Conservation (phyloP, 2,329 filamentous ascomycete genomes). For the Xylariaceae sp. region DNA sequence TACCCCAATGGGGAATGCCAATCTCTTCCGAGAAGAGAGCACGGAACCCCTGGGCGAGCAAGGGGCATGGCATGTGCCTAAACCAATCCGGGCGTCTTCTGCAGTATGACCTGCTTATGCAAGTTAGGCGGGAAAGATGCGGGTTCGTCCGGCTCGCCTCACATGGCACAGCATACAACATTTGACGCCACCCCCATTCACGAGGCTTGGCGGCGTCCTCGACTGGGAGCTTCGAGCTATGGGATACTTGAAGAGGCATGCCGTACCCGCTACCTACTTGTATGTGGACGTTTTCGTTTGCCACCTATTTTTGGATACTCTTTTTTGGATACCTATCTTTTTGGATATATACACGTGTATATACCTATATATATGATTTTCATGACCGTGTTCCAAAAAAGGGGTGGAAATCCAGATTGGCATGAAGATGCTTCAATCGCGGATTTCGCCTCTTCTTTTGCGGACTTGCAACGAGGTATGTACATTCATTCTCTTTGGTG, state of each 20-base stretch:
- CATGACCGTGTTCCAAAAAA: too few relatives aligned
- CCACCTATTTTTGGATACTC: background rate
- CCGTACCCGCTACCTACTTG: background rate
- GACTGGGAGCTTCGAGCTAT: background rate
- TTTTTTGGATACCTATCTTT: background rate
- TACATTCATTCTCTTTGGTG: too few relatives aligned
- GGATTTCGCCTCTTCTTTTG: too few relatives aligned
- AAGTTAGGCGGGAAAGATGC: background rate
- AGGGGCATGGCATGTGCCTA: background rate
- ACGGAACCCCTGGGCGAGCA: too few relatives aligned
- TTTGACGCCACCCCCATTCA: background rate
- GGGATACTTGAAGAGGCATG: too few relatives aligned
- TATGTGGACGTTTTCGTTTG: background rate
- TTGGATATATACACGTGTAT: background rate
- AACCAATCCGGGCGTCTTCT: background rate
- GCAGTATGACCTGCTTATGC: background rate
- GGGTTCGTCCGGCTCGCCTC: background rate
- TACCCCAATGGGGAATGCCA: background rate
- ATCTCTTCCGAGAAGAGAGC: background rate
- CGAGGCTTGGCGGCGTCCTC: background rate
- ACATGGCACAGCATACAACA: background rate
- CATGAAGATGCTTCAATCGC: too few relatives aligned
- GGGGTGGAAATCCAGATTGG: too few relatives aligned
- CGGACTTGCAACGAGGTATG: too few relatives aligned
- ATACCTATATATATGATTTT: too few relatives aligned